Conservation (phyloP, 257 asterid genomes). For the Avicennia marina region DNA sequence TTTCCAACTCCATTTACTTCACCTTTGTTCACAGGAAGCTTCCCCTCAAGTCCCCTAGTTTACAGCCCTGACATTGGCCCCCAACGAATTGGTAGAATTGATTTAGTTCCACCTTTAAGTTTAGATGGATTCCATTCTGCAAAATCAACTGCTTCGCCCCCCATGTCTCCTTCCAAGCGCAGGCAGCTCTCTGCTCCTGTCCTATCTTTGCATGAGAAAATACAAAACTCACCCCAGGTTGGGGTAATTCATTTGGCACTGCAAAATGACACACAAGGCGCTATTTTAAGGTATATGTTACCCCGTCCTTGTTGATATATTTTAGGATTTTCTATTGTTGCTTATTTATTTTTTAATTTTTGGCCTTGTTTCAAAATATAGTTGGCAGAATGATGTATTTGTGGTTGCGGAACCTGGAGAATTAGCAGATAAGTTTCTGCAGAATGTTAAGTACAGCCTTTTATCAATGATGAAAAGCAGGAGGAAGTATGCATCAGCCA, state of each 20-base stretch:
- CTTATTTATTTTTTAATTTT: conserved; percentile 10
- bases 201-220: conserved; percentile 67
- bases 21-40: conserved; percentile 97
- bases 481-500: conserved; percentile 65
- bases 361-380: conserved; percentile 15
- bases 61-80: conserved; percentile 88
- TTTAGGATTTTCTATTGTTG: not conserved
- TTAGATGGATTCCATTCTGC: conserved; percentile 83
- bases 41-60: conserved; percentile 78
- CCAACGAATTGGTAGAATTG: conserved; percentile 64
- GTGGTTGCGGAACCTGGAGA: conserved; percentile 99
- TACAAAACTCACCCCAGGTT: conserved; percentile 84
- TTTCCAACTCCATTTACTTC: conserved; percentile 75
- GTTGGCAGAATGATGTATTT: conserved; percentile 99
- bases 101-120: conserved; percentile 86
- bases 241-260: conserved; percentile 88
- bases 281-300: conserved; percentile 67
- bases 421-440: conserved; percentile 85
- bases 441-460: conserved; percentile 79
- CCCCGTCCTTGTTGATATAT: not conserved
- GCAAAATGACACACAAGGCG: conserved; percentile 88
- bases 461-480: conserved; percentile 73
- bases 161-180: conserved; percentile 76
- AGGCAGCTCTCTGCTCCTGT: conserved; percentile 63
- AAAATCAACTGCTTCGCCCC: conserved; percentile 62